These are phyloP conservation scores for Saururus chinensis DNA, from an alignment of 164 flowering plant genomes.

Conservation along the genomic window DNA sequence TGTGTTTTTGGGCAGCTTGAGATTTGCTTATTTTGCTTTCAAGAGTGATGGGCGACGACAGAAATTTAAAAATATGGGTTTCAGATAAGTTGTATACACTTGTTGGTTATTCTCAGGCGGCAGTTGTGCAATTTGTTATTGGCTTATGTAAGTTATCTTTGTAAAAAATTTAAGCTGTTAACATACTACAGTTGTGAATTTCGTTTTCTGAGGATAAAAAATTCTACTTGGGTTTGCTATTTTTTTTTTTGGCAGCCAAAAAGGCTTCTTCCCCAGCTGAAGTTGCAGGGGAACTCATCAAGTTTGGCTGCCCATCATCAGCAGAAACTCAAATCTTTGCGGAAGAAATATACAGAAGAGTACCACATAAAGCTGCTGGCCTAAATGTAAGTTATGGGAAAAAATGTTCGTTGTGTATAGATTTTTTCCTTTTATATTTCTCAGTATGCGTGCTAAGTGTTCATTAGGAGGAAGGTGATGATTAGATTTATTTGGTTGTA, in stretches of 20 bases:
- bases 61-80: constrained; percentile 57
- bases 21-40: no score
- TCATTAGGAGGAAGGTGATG: background rate
- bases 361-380: constrained; percentile 56
- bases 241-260: constrained; percentile 41
- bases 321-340: constrained; percentile 54
- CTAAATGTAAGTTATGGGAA: constrained; percentile 44
- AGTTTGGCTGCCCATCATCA: constrained; percentile 45
- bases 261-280: constrained; percentile 65
- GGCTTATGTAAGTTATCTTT: constrained; percentile 38
- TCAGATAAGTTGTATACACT: constrained; percentile 66
- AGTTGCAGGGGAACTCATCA: constrained; percentile 36
- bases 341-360: constrained; percentile 49
- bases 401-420: background rate
- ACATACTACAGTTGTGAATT: background rate
- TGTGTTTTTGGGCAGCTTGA: no score
- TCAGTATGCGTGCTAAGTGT: background rate
- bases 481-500: background rate
- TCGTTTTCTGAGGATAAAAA: background rate
- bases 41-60: constrained; percentile 43
- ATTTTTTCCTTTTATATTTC: background rate
- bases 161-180: background rate
- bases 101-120: constrained; percentile 60
- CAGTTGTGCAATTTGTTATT: constrained; percentile 63
- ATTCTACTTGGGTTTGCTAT: background rate